phyloP scores from a whole-genome alignment of 1,284 basidiomycete species.

The Lentinus polychrous region DNA sequence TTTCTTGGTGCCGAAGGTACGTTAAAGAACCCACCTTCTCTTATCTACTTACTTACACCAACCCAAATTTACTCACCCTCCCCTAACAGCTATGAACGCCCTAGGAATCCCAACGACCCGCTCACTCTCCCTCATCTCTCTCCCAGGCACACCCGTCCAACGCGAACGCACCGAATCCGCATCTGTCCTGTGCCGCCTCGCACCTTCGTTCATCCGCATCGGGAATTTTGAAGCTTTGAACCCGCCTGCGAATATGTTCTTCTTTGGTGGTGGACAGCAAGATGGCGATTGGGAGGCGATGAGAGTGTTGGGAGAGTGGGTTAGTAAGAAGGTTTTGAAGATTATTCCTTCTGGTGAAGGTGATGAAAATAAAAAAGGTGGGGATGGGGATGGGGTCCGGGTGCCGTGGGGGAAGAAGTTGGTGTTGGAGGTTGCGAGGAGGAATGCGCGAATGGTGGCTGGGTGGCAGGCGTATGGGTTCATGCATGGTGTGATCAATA shows the following conservation, averaged over 20 bases:
- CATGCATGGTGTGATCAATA: slow-evolving; percentile 95
- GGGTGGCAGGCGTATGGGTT: slow-evolving; percentile 93
- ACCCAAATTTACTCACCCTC: neutral
- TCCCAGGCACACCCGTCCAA: slow-evolving; percentile 69
- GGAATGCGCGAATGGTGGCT: slow-evolving; percentile 89
- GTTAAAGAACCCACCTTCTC: slow-evolving; percentile 5
- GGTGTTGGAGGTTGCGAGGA: slow-evolving; percentile 68
- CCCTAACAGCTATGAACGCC: slow-evolving; percentile 71
- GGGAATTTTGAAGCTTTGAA: slow-evolving; percentile 88
- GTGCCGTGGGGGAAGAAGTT: slow-evolving; percentile 65
- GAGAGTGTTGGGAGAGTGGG: slow-evolving; percentile 70
- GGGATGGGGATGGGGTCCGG: slow-evolving; percentile 31
- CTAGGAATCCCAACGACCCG: slow-evolving; percentile 87
- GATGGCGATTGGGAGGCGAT: slow-evolving; percentile 71
- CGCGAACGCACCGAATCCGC: slow-evolving; percentile 81
- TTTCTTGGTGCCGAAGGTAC: slow-evolving; percentile 82
- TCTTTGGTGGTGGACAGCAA: slow-evolving; percentile 71
- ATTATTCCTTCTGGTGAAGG: slow-evolving; percentile 24
- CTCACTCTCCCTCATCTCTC: slow-evolving; percentile 74
- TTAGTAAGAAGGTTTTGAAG: slow-evolving; percentile 50
- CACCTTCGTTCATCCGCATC: slow-evolving; percentile 88
- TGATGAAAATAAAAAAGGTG: too few relatives aligned
- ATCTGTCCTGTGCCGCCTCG: slow-evolving; percentile 78
- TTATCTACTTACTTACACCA: neutral
- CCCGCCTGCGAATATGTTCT: slow-evolving; percentile 60